A percentile compares a stretch with the other conserved stretches of the same genome.
Conservation (phyloP, 805 yeast species). For the Pichia gijzeniarum region DNA sequence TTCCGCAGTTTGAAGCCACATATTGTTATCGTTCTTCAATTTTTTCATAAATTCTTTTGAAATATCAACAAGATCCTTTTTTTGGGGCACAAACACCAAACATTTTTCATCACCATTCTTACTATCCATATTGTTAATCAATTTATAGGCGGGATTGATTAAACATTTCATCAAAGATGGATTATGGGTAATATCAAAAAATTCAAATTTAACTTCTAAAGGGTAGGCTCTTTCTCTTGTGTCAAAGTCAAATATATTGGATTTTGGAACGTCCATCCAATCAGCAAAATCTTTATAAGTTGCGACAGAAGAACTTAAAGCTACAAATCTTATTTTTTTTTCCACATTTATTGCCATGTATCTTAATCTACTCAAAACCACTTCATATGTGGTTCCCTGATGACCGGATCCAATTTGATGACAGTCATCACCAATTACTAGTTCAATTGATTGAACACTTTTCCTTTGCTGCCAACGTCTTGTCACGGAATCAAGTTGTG, state of each 20-base stretch:
- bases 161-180: constrained; percentile 48
- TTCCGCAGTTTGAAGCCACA: constrained; percentile 36
- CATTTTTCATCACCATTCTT: constrained; percentile 29
- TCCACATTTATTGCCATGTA: constrained; percentile 65
- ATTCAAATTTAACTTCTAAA: constrained; percentile 51
- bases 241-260: constrained; percentile 60
- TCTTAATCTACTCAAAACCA: constrained; percentile 60
- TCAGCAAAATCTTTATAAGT: constrained; percentile 74
- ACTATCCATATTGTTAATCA: constrained; percentile 31
- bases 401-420: constrained; percentile 57
- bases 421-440: constrained; percentile 66
- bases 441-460: constrained; percentile 58
- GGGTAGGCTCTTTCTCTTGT: constrained; percentile 54
- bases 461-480: constrained; percentile 80
- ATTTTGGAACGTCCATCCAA: constrained; percentile 74
- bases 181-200: constrained; percentile 40
- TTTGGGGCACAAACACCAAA: constrained; percentile 51
- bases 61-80: constrained; percentile 49
- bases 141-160: constrained; percentile 43
- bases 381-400: constrained; percentile 63
- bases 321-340: constrained; percentile 54
- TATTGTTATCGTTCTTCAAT: constrained; percentile 29
- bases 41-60: constrained; percentile 37
- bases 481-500: constrained; percentile 65
- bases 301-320: constrained; percentile 60